Conservation (phyloP, 805 yeast species). For the Cyberlindnera subsufficiens region DNA sequence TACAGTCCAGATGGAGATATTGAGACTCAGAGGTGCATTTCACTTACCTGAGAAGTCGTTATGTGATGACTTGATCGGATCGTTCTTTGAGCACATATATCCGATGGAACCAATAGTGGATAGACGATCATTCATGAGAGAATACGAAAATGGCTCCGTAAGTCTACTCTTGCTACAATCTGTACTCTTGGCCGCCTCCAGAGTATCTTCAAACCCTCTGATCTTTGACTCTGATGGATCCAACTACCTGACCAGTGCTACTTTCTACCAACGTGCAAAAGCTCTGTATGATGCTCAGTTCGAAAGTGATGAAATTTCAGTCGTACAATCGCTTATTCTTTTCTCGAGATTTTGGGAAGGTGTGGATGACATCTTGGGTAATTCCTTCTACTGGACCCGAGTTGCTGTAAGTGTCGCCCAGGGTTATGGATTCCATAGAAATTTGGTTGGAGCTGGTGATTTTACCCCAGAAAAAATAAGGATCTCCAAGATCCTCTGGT, state of each 20-base stretch:
- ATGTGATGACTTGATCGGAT: slow-evolving; percentile 52
- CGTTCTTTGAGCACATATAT: slow-evolving; percentile 59
- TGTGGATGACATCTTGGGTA: slow-evolving; percentile 61
- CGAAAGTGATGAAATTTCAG: slow-evolving; percentile 57
- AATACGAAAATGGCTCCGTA: slow-evolving; percentile 50
- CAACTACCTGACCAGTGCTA: slow-evolving; percentile 46
- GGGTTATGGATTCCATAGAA: slow-evolving; percentile 70
- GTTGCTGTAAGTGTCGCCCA: slow-evolving; percentile 68
- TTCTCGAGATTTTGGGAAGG: slow-evolving; percentile 72
- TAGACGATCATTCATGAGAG: slow-evolving; percentile 52
- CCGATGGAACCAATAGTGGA: slow-evolving; percentile 67
- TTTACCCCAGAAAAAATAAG: slow-evolving; percentile 36
- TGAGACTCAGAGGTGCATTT: slow-evolving; percentile 66
- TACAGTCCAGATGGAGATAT: slow-evolving; percentile 57
- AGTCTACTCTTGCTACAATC: slow-evolving; percentile 62
- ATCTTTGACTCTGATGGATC: slow-evolving; percentile 40
- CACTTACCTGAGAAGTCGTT: slow-evolving; percentile 55
- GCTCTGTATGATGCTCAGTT: slow-evolving; percentile 66
- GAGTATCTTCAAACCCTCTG: slow-evolving; percentile 50
- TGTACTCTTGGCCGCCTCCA: slow-evolving; percentile 62
- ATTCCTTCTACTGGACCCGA: slow-evolving; percentile 64
- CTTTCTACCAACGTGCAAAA: slow-evolving; percentile 67
- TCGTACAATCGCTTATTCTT: slow-evolving; percentile 56
- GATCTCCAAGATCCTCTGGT: slow-evolving; percentile 66
- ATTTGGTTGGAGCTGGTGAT: slow-evolving; percentile 24